These are phyloP conservation scores for Fusarium sp. DNA, from an alignment of 2,329 filamentous ascomycete species.

Conservation along the genomic window DNA sequence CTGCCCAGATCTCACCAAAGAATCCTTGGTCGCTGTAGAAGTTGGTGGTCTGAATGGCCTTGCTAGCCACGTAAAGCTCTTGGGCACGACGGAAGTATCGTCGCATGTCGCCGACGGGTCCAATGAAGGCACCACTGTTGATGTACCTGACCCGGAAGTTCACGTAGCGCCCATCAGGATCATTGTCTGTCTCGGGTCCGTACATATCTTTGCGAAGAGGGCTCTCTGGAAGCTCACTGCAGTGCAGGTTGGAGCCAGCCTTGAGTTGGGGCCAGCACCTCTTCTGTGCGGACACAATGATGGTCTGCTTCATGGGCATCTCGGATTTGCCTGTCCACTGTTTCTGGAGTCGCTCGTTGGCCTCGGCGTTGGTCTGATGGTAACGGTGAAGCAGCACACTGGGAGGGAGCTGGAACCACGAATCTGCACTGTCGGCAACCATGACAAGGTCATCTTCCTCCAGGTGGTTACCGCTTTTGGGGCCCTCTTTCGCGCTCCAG, in stretches of 20 bases:
- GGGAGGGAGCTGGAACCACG: slow-evolving; percentile 52
- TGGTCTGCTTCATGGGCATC: slow-evolving; percentile 46
- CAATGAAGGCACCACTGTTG: slow-evolving; percentile 50
- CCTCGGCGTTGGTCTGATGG: slow-evolving; percentile 36
- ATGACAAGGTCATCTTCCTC: slow-evolving; percentile 48
- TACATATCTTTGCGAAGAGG: slow-evolving; percentile 43
- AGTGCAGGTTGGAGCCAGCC: slow-evolving; percentile 37
- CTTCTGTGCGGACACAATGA: slow-evolving; percentile 44
- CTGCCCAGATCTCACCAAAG: slow-evolving; percentile 49
- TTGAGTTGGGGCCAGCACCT: slow-evolving; percentile 38
- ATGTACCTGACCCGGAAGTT: slow-evolving; percentile 46
- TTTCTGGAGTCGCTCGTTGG: slow-evolving; percentile 31
- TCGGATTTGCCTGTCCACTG: slow-evolving; percentile 20
- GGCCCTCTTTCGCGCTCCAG: slow-evolving; percentile 12
- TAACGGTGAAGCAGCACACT: slow-evolving; percentile 48
- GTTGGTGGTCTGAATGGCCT: slow-evolving; percentile 17
- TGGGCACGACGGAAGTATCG: slow-evolving; percentile 43
- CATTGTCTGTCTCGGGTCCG: slow-evolving; percentile 36
- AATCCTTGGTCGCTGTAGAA: slow-evolving; percentile 50
- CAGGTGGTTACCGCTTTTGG: slow-evolving; percentile 26
- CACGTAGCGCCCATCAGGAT: slow-evolving; percentile 23
- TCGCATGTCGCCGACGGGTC: slow-evolving; percentile 46
- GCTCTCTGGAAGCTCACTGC: slow-evolving; percentile 32
- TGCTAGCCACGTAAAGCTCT: slow-evolving; percentile 37
- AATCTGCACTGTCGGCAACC: slow-evolving; percentile 48